Evolutionary conservation across 2,329 filamentous ascomycete genomes (phyloP).

Genomic region (Akanthomyces lecanii): DNA sequence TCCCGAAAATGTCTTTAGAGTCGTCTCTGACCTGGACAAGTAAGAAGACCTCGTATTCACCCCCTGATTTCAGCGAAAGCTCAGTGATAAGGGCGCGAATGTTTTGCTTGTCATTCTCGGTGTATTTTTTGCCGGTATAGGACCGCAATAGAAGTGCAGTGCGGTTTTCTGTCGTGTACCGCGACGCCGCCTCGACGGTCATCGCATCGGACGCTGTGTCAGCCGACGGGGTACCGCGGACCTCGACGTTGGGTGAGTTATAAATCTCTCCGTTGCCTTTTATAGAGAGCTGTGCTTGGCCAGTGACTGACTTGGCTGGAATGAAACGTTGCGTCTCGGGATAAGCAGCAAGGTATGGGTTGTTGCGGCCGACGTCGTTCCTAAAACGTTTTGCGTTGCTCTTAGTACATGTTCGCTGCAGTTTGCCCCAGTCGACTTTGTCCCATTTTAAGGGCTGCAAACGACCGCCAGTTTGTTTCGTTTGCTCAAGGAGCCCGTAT

Average conservation of each 20-base stretch:
- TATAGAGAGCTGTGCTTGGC: background rate
- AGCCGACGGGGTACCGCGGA: background rate
- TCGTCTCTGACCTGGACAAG: slow-evolving; percentile 73
- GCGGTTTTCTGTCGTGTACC: slow-evolving; percentile 42
- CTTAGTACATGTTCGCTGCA: slow-evolving; percentile 63
- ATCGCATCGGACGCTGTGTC: background rate
- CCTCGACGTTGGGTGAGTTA: background rate
- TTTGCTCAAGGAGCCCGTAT: slow-evolving; percentile 53
- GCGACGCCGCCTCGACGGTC: slow-evolving; percentile 18
- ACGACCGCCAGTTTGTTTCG: slow-evolving; percentile 40
- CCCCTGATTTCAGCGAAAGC: slow-evolving; percentile 68
- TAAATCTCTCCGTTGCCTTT: background rate
- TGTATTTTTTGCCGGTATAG: slow-evolving; percentile 71
- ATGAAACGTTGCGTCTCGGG: slow-evolving; percentile 28
- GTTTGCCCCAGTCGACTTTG: slow-evolving; percentile 63
- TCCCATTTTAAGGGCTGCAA: slow-evolving; percentile 52
- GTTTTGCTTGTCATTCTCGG: slow-evolving; percentile 72
- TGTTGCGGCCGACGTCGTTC: slow-evolving; percentile 36
- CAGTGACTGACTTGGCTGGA: slow-evolving; percentile 17
- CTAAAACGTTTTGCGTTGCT: slow-evolving; percentile 64
- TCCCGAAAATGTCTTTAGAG: slow-evolving; percentile 54
- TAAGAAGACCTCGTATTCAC: slow-evolving; percentile 76
- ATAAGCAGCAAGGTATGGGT: slow-evolving; percentile 42
- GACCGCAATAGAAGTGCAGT: slow-evolving; percentile 74
- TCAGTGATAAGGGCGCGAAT: slow-evolving; percentile 78